Base-by-base conservation (phyloP, 176 grass and related monocot genomes). In the Cenchrus purpureus region DNA sequence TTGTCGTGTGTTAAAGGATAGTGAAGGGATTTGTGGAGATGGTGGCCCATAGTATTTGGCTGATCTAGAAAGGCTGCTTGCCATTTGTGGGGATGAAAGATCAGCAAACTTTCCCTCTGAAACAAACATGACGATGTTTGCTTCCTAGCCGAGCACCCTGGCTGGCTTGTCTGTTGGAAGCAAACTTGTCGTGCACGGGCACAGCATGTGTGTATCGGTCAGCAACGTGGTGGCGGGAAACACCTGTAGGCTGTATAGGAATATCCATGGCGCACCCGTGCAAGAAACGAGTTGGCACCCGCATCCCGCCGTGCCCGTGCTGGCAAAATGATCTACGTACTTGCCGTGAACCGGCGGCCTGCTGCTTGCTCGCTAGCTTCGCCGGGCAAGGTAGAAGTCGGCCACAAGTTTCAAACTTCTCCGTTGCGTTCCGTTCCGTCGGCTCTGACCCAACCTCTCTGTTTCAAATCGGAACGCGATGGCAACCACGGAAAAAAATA, bases 321-420 rank as follows among this genome's bases (percentile, higher is more conserved):
- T 32, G 29, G 73, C 28, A 37, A 2, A 10, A 59, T 50, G 16
- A 28, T 52, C 43, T 65, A 58, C 65, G n/a, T n/a, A n/a, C n/a
- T 66, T 83, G 88, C 88, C 83, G 88, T 86, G 73, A 71, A 34
- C 55, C 43, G 2, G 72, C 55, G 42, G 78, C 22, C 16, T 59
- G 73, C 84, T 65, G 68, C 13, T 73, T n/a, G 31, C 31, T 31
- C 29, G 52, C 19, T 73, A 31, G 13, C 79, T 60, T 73, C 16
- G 49, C 65, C 56, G 40, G 84, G 84, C 79, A 90, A 86, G 79
- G 45, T 59, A 65, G 16, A 81, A 22, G 32, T 54, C 31, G 3
- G 17, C 42, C 43, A 10, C 81, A 63, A 74, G 70, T 74, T 74
- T 50, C 69, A 52, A 52, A 52, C 71, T 31, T 73, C 2, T 43